A percentile compares a stretch with the other conserved stretches of the same genome.
Evolutionary conservation across 2,329 filamentous ascomycete genomes (phyloP).

Genomic region (Pezicula carpinea): DNA sequence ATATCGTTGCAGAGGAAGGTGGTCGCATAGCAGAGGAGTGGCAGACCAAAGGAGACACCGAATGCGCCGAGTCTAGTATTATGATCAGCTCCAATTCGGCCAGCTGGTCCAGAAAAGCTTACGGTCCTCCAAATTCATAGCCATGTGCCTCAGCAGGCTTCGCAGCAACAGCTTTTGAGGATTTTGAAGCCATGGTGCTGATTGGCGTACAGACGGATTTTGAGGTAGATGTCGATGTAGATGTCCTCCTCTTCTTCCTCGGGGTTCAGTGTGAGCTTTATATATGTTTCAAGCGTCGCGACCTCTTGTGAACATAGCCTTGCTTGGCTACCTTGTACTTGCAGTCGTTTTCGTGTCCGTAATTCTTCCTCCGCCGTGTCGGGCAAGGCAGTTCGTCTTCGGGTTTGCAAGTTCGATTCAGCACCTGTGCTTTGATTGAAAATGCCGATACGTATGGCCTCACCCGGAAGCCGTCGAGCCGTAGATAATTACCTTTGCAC

Average conservation of each 20-base stretch:
- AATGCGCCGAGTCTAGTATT: constrained; percentile 66
- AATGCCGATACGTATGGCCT: neutral
- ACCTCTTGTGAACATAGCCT: neutral
- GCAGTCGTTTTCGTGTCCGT: neutral
- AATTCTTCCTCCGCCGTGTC: no score
- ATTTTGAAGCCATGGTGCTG: constrained; percentile 19
- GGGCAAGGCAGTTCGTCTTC: no score
- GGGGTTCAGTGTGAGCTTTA: neutral
- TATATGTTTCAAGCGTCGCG: neutral
- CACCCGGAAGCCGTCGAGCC: neutral
- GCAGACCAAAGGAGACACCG: constrained; percentile 74
- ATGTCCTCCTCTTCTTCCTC: neutral
- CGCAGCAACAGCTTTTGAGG: constrained; percentile 13
- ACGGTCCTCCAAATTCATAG: constrained; percentile 32
- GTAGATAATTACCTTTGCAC: neutral
- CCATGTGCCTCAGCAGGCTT: constrained; percentile 24
- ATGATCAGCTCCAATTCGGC: constrained; percentile 5
- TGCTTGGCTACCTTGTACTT: neutral
- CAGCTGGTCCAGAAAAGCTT: constrained; percentile 9
- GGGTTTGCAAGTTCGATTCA: no score
- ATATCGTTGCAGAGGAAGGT: constrained; percentile 89
- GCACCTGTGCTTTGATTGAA: neutral
- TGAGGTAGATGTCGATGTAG: neutral
- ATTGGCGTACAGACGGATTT: no score
- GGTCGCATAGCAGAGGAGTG: constrained; percentile 72